Conservation (phyloP, 2,329 filamentous ascomycete species). For the Botrytis cinerea region DNA sequence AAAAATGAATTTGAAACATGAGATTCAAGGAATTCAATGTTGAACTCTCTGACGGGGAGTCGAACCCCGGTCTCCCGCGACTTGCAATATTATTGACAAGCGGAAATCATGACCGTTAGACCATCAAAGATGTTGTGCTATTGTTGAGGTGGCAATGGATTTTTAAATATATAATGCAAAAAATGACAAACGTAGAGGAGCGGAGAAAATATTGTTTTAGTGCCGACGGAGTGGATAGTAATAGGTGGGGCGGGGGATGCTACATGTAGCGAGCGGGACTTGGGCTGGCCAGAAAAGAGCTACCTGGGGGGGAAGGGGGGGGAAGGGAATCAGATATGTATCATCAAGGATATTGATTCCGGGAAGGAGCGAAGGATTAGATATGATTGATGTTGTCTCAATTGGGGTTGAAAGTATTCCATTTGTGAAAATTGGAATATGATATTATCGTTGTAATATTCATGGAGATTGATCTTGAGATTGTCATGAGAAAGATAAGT, state of each 20-base stretch:
- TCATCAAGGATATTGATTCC: neutral
- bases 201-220: no score
- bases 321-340: neutral
- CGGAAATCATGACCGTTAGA: conserved; percentile 44
- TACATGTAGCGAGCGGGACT: no score
- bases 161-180: no score
- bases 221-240: no score
- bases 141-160: rapidly evolving
- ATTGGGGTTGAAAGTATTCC: neutral
- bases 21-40: neutral
- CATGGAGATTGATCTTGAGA: neutral
- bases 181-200: no score
- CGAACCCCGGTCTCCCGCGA: conserved; percentile 37
- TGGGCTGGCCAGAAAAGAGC: no score
- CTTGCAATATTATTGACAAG: conserved; percentile 35
- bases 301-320: no score
- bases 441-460: neutral
- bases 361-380: neutral
- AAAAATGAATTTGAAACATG: neutral
- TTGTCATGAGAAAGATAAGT: neutral
- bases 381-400: neutral
- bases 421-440: neutral
- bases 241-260: no score
- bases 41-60: conserved; percentile 33
- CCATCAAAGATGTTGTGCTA: conserved; percentile 10